Conservation (phyloP, 2,329 filamentous ascomycete genomes). For the Neopestalotiopsis sp. region DNA sequence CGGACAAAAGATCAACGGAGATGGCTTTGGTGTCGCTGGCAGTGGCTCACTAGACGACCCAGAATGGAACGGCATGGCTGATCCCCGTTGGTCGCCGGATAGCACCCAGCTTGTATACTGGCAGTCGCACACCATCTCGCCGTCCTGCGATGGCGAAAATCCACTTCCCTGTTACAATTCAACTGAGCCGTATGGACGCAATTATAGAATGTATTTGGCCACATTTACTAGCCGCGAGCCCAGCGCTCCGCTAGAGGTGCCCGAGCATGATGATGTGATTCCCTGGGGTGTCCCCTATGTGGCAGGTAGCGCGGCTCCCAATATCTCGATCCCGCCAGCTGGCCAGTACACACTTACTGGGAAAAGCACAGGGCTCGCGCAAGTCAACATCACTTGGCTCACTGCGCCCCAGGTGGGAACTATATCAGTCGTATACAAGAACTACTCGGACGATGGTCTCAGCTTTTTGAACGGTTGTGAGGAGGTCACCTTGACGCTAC, state of each 20-base stretch:
- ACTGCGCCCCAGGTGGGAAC: slow-evolving; percentile 23
- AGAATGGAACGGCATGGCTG: slow-evolving; percentile 52
- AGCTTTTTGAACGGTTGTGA: slow-evolving; percentile 40
- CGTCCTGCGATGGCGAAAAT: slow-evolving; percentile 48
- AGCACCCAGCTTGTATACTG: slow-evolving; percentile 48
- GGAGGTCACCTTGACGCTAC: slow-evolving; percentile 33
- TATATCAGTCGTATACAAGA: slow-evolving; percentile 39
- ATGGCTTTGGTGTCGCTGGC: slow-evolving; percentile 37
- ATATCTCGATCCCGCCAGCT: background rate
- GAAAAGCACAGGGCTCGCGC: slow-evolving; percentile 20
- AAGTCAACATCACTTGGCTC: slow-evolving; percentile 25
- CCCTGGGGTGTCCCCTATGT: slow-evolving; percentile 41
- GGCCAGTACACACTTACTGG: slow-evolving; percentile 28
- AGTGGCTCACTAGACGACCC: slow-evolving; percentile 44
- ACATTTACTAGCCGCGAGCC: slow-evolving; percentile 38
- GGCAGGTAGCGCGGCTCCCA: slow-evolving; percentile 23
- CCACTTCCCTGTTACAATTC: slow-evolving; percentile 46
- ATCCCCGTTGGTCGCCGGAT: slow-evolving; percentile 47
- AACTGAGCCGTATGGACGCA: slow-evolving; percentile 41
- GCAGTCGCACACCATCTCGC: slow-evolving; percentile 42
- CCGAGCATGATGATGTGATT: slow-evolving; percentile 33
- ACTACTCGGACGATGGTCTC: slow-evolving; percentile 42
- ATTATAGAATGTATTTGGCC: slow-evolving; percentile 48
- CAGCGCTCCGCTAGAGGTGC: slow-evolving; percentile 24
- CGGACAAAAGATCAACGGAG: slow-evolving; percentile 48